Base-by-base conservation (phyloP, 164 flowering plant species). In the Piper longum region DNA sequence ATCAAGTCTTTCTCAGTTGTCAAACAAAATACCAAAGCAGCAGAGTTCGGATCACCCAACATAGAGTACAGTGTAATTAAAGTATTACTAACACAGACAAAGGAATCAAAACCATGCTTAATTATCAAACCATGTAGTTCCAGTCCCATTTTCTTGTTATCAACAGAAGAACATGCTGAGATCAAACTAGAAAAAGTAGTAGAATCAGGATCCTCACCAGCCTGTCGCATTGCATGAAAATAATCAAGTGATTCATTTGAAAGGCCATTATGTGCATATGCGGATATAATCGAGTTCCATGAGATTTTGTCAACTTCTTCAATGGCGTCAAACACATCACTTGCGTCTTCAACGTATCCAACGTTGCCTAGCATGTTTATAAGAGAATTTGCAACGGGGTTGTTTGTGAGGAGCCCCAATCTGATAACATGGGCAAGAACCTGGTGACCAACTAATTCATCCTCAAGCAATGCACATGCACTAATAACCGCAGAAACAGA, bases 261-360 rank as follows among this genome's bases (percentile, higher is more conserved):
- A 59, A 67, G 68, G 18, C 73, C 71, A 74, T 79, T 79, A n/a
- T 72, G 86, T 6, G 82, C 78, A 70, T 76, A 73, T 8, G 80
- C 84, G 63, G 95, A 75, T 69, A 84, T 81, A 59, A 88, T 72
- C 0, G 96, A 82, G 72, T 88, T 91, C 97, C 97, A 91, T 41
- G 96, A 80, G 56, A 91, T 86, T n/a, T 77, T 80, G 66, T 91
- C 91, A 40, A 70, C 79, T 56, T 86, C 86, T 44, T 62, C 57
- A 89, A 88, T 82, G 73, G 66, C 48, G 62, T 69, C 63, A 63
- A 91, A 91, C 9, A 88, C 66, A 74, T 57, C 70, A 52, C 48
- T 7, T 5, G 90, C 91, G 60, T 77, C 79, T 44, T 77, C 74
- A 16, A 78, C 45, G 19, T 62, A 52, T 56, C 82, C 78, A 63